phyloP scores from a whole-genome alignment of 2,329 filamentous ascomycete species.

The Venturia effusa region DNA sequence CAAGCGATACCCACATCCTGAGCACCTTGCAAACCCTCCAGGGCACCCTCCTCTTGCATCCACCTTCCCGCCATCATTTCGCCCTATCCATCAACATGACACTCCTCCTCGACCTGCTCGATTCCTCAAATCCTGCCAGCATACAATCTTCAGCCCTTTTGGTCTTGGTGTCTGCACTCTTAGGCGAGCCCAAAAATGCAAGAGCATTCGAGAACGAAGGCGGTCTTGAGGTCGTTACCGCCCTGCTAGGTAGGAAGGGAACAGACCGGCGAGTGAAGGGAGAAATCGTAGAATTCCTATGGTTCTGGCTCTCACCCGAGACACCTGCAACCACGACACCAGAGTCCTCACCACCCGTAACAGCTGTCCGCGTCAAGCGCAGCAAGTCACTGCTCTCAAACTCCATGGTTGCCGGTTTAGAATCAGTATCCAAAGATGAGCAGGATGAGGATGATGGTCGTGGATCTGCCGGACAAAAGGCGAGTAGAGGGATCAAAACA shows the following conservation, averaged over 20 bases:
- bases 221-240: slow-evolving; percentile 82
- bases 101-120: slow-evolving; percentile 87
- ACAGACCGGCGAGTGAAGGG: slow-evolving; percentile 85
- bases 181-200: slow-evolving; percentile 78
- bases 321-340: not conserved
- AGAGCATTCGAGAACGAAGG: slow-evolving; percentile 88
- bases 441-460: slow-evolving; percentile 6
- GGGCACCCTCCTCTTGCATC: slow-evolving; percentile 77
- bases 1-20: slow-evolving; percentile 67
- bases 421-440: slow-evolving; percentile 18
- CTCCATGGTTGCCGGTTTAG: slow-evolving; percentile 13
- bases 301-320: slow-evolving; percentile 80
- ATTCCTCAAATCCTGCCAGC: slow-evolving; percentile 77
- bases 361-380: not conserved
- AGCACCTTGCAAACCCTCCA: slow-evolving; percentile 82
- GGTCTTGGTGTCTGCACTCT: slow-evolving; percentile 77
- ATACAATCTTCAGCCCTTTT: slow-evolving; percentile 87
- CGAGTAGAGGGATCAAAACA: slow-evolving; percentile 24
- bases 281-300: slow-evolving; percentile 92
- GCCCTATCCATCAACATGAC: slow-evolving; percentile 91
- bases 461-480: slow-evolving; percentile 20
- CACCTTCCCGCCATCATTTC: slow-evolving; percentile 79
- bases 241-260: slow-evolving; percentile 78
- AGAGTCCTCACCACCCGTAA: not conserved
- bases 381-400: not conserved